A percentile compares a stretch with the other conserved stretches of the same genome.
phyloP scores from a whole-genome alignment of 148 eudicot species.

The Fallopia convolvulus region DNA sequence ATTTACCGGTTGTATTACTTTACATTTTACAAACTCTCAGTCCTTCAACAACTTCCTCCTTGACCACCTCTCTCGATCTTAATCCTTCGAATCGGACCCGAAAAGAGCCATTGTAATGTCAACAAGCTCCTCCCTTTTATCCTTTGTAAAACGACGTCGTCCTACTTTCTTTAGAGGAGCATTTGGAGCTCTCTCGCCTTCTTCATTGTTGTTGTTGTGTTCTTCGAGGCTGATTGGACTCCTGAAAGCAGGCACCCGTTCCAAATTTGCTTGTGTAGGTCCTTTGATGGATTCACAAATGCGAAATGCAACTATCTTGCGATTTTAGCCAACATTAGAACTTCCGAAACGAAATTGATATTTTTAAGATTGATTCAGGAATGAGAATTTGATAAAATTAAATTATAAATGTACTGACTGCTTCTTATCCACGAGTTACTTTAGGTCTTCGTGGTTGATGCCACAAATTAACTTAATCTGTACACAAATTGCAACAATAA shows the following conservation, averaged over 20 bases:
- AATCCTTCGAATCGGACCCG: conserved; percentile 20
- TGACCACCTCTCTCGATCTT: conserved; percentile 23
- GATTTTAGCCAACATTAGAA: conserved; percentile 36
- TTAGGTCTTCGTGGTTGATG: conserved; percentile 71
- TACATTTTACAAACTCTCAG: neutral
- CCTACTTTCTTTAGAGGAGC: conserved; percentile 45
- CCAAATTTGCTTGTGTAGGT: too few species aligned
- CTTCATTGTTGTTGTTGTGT: neutral
- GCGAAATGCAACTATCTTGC: conserved; percentile 62
- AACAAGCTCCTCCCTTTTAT: conserved; percentile 20
- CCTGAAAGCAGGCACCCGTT: conserved; percentile 21
- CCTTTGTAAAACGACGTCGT: conserved; percentile 25
- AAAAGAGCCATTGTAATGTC: conserved; percentile 52
- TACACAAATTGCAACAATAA: neutral
- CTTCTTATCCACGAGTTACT: conserved; percentile 52
- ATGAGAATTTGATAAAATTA: neutral
- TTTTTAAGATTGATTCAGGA: neutral
- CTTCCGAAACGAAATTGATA: neutral
- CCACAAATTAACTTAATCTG: conserved; percentile 76
- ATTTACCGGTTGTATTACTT: neutral
- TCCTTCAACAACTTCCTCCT: conserved; percentile 18
- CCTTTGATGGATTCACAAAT: conserved; percentile 54
- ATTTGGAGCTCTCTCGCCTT: conserved; percentile 40
- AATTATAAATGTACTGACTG: conserved; percentile 30
- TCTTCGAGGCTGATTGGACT: conserved; percentile 24